phyloP scores from a whole-genome alignment of 1,284 basidiomycete species.

The Leucocoprinus gongylophorus region DNA sequence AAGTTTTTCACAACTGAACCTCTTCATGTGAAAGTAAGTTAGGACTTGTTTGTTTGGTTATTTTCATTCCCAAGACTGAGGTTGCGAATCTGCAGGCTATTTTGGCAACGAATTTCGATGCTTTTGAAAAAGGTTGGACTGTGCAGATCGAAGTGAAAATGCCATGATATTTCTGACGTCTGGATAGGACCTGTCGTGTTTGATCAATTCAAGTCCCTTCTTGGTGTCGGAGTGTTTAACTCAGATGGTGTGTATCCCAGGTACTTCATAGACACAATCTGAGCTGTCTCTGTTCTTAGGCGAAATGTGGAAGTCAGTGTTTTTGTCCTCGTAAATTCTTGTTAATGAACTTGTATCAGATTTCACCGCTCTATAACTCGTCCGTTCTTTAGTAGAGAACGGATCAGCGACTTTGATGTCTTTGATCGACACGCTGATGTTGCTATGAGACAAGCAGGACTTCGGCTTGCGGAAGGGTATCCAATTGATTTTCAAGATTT shows the following conservation, averaged over 20 bases:
- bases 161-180: background rate
- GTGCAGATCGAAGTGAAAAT: background rate
- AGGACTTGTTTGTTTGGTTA: background rate
- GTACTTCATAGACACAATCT: background rate
- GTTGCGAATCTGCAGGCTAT: conserved; percentile 21
- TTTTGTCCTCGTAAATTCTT: background rate
- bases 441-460: conserved; percentile 3
- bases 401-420: conserved; percentile 43
- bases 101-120: conserved; percentile 36
- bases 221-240: conserved; percentile 41
- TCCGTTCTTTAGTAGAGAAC: conserved; percentile 44
- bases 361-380: conserved; percentile 47
- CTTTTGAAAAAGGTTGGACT: conserved; percentile 34
- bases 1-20: conserved; percentile 37
- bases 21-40: conserved; percentile 30
- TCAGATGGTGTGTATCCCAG: conserved; percentile 27
- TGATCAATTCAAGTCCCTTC: conserved; percentile 30
- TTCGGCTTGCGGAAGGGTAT: conserved; percentile 17
- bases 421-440: conserved; percentile 36
- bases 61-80: background rate
- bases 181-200: conserved; percentile 22
- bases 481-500: conserved; percentile 21
- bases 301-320: conserved; percentile 37
- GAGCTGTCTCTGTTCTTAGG: conserved; percentile 18
- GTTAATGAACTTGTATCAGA: conserved; percentile 21